phyloP scores from a whole-genome alignment of 1,139 yeast species.

The Suhomyces atakaporum region DNA sequence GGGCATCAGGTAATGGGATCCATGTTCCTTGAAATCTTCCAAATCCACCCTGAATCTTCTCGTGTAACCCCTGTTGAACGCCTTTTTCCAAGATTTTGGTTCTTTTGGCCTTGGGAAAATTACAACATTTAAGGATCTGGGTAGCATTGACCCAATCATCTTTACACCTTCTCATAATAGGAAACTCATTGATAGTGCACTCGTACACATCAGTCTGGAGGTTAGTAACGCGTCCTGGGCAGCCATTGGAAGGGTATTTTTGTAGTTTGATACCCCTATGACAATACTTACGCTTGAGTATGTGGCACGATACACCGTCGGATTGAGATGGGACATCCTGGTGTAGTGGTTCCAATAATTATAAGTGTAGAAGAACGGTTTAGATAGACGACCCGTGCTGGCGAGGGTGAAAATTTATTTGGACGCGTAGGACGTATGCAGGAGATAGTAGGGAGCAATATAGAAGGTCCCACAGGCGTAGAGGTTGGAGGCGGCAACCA shows the following conservation, averaged over 20 bases:
- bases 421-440: conserved; percentile 14
- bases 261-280: conserved; percentile 18
- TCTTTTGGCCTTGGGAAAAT: conserved; percentile 91
- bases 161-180: conserved; percentile 87
- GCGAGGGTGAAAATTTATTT: conserved; percentile 13
- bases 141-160: conserved; percentile 99
- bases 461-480: too few relatives aligned
- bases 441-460: conserved; percentile 2
- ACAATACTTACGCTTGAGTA: conserved; percentile 21
- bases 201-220: conserved; percentile 70
- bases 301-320: conserved; percentile 22
- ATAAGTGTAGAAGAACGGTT: conserved; percentile 4
- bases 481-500: too few relatives aligned
- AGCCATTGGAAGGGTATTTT: background rate
- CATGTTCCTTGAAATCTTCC: conserved; percentile 98
- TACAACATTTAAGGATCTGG: conserved; percentile 90
- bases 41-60: conserved; percentile 95
- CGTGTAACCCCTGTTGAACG: conserved; percentile 83
- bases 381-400: conserved; percentile 7
- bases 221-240: conserved; percentile 13
- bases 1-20: conserved; percentile 77
- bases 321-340: conserved; percentile 14
- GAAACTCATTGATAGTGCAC: conserved; percentile 74
- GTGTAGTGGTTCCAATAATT: conserved; percentile 1
- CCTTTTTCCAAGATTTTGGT: conserved; percentile 91